Conservation (phyloP, 2,329 filamentous ascomycete species). For the Trichoderma cornu-damae region DNA sequence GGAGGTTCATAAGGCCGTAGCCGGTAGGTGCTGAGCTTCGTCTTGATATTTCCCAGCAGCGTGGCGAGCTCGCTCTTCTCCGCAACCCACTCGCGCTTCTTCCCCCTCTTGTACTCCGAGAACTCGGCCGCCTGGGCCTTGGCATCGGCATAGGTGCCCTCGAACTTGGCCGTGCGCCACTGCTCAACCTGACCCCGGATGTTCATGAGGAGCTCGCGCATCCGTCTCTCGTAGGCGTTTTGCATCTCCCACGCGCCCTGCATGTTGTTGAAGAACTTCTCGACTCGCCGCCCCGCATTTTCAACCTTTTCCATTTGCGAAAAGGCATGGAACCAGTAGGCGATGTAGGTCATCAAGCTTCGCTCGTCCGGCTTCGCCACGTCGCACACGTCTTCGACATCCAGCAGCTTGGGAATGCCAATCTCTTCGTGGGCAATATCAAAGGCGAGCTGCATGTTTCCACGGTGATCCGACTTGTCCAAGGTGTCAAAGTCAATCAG, state of each 20-base stretch:
- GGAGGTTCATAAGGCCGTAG: slow-evolving; percentile 88
- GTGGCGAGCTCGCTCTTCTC: slow-evolving; percentile 96
- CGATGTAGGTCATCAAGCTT: slow-evolving; percentile 98
- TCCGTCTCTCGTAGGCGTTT: slow-evolving; percentile 86
- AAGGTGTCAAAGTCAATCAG: slow-evolving; percentile 94
- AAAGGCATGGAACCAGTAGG: slow-evolving; percentile 99
- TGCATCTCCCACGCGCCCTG: slow-evolving; percentile 99
- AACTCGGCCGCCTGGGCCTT: slow-evolving; percentile 82
- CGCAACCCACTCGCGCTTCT: slow-evolving; percentile 93
- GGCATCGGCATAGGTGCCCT: slow-evolving; percentile 87
- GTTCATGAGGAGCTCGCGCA: slow-evolving; percentile 72
- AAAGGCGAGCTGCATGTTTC: slow-evolving; percentile 97
- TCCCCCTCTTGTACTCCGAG: slow-evolving; percentile 79
- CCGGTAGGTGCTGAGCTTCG: slow-evolving; percentile 92
- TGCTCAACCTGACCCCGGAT: slow-evolving; percentile 67
- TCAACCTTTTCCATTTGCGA: slow-evolving; percentile 98
- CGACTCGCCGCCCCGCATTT: slow-evolving; percentile 90
- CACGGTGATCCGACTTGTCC: slow-evolving; percentile 88
- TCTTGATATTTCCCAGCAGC: slow-evolving; percentile 95
- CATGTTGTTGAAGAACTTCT: slow-evolving; percentile 99
- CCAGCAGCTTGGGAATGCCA: slow-evolving; percentile 88
- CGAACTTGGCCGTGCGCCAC: slow-evolving; percentile 78
- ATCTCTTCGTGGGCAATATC: slow-evolving; percentile 95
- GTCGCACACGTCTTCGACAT: slow-evolving; percentile 97
- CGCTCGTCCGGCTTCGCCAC: slow-evolving; percentile 93